Conservation (phyloP, 345 rosid species). For the Lepidium aucheri region DNA sequence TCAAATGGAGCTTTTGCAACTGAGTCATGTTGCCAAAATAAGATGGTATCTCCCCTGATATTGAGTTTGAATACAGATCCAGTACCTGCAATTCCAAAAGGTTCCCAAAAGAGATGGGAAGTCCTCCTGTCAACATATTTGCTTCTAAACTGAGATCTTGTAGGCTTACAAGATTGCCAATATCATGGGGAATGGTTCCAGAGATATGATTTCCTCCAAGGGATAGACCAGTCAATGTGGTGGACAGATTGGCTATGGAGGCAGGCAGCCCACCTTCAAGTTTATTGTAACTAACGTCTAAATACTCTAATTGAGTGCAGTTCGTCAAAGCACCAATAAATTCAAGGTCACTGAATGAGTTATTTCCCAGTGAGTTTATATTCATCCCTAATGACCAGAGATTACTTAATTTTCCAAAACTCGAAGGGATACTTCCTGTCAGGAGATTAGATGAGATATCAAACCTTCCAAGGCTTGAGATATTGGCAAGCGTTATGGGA, state of each 20-base stretch:
- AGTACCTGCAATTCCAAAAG: conserved; percentile 2
- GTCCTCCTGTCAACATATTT: conserved; percentile 13
- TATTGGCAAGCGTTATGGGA: conserved; percentile 18
- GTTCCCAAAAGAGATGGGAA: conserved; percentile 19
- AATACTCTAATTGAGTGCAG: conserved; percentile 12
- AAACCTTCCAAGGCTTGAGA: conserved; percentile 17
- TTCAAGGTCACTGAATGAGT: neutral
- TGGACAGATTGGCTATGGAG: conserved; percentile 21
- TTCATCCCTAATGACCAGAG: conserved; percentile 7
- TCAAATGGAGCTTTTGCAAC: conserved; percentile 20
- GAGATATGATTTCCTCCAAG: conserved; percentile 19
- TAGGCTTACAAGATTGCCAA: conserved; percentile 16
- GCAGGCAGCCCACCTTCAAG: conserved; percentile 22
- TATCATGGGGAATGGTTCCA: conserved; percentile 15
- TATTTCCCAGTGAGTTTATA: conserved; percentile 1
- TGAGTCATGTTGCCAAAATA: conserved; percentile 35
- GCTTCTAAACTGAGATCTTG: conserved; percentile 7
- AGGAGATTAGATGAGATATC: conserved; percentile 4
- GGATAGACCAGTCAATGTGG: neutral
- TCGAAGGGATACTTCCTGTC: conserved; percentile 11
- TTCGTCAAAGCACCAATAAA: conserved; percentile 4
- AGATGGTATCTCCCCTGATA: conserved; percentile 35
- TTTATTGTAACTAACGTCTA: conserved; percentile 16
- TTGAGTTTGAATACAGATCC: conserved; percentile 12
- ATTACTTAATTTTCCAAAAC: conserved; percentile 8